phyloP scores from a whole-genome alignment of 208 protist species.

The Acanthamoeba castellanii region DNA sequence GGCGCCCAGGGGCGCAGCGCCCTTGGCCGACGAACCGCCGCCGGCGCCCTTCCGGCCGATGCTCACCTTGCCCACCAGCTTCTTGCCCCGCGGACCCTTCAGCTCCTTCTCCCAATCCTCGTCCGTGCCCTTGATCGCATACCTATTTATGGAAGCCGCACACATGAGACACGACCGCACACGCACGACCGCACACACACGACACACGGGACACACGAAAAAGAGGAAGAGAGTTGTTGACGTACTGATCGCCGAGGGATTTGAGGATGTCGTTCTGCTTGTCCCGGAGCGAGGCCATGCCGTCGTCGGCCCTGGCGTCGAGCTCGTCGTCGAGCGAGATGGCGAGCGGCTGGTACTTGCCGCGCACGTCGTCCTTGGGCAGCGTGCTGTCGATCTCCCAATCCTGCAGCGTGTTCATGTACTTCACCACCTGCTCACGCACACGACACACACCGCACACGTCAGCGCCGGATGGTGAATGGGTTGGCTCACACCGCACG shows the following conservation, averaged over 20 bases:
- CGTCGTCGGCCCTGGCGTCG: slow-evolving; percentile 4
- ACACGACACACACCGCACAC: not conserved
- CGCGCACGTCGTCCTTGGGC: not conserved
- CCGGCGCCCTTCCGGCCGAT: slow-evolving; percentile 13
- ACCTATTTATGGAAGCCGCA: not conserved
- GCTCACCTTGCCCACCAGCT: slow-evolving; percentile 15
- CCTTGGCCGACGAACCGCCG: not conserved
- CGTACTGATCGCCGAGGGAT: slow-evolving; percentile 64
- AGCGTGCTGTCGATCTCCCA: slow-evolving; percentile 64
- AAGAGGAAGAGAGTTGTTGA: not conserved
- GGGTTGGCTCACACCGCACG: not conserved
- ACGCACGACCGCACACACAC: not conserved
- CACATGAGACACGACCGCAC: not conserved
- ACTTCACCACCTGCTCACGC: slow-evolving; percentile 24
- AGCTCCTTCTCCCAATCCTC: slow-evolving; percentile 72
- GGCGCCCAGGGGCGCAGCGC: not conserved
- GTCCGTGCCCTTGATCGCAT: slow-evolving; percentile 69
- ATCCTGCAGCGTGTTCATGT: slow-evolving; percentile 69
- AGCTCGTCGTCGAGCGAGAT: slow-evolving; percentile 67
- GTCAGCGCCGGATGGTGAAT: not conserved
- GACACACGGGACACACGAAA: too few relatives aligned
- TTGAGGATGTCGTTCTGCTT: slow-evolving; percentile 49
- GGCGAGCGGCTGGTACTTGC: slow-evolving; percentile 15
- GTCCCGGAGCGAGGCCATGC: not conserved
- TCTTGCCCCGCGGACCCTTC: slow-evolving; percentile 23